A percentile compares a stretch with the other conserved stretches of the same genome.
Conservation (phyloP, 208 protist species). For the Trypanosoma lewisi region DNA sequence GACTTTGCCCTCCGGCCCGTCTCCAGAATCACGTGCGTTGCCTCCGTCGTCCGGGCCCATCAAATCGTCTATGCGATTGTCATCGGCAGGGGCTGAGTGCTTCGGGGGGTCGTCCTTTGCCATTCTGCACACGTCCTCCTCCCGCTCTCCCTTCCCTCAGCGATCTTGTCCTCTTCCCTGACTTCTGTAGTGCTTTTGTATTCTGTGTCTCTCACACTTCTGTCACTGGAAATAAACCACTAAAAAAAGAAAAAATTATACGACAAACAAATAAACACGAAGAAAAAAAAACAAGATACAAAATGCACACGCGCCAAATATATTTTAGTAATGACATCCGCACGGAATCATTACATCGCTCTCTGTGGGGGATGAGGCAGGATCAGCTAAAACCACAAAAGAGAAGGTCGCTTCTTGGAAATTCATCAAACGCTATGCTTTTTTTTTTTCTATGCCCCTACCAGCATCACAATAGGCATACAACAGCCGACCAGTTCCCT, state of each 20-base stretch:
- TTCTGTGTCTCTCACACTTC: neutral
- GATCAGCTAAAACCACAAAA: too few relatives aligned
- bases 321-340: too few relatives aligned
- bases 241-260: neutral
- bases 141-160: neutral
- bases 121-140: conserved; percentile 7
- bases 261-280: neutral
- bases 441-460: too few relatives aligned
- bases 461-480: too few relatives aligned
- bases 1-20: neutral
- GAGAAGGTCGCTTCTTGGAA: neutral
- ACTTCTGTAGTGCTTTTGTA: neutral
- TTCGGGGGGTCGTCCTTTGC: conserved; percentile 9
- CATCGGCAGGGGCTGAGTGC: conserved; percentile 2
- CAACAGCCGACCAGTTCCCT: too few relatives aligned
- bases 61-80: conserved; percentile 8
- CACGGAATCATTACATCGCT: too few relatives aligned
- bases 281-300: neutral
- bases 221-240: neutral
- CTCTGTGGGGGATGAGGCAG: too few relatives aligned
- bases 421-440: neutral
- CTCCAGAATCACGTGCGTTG: conserved; percentile 12
- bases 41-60: conserved; percentile 14
- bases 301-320: neutral
- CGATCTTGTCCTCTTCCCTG: neutral